Conservation (phyloP, 495 filamentous ascomycete species). For the Talaromyces thailandensis region DNA sequence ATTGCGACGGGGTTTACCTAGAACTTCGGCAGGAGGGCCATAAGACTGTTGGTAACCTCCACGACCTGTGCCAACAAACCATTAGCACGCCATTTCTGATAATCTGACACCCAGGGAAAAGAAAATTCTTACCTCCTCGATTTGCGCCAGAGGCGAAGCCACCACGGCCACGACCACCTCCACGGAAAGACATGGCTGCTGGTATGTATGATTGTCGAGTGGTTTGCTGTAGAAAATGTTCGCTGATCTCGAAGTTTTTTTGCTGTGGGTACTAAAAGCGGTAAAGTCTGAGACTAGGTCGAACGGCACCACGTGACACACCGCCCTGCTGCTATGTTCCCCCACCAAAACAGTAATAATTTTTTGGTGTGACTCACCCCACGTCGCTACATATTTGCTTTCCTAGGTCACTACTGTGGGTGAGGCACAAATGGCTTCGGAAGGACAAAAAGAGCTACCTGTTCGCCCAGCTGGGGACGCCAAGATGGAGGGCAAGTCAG, state of each 20-base stretch:
- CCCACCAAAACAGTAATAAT: conserved; percentile 10
- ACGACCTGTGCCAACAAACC: conserved; percentile 41
- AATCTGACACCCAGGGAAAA: conserved; percentile 4
- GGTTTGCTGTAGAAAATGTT: conserved; percentile 12
- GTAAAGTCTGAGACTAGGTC: conserved; percentile 24
- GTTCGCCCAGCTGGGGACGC: conserved; percentile 28
- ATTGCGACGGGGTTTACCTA: conserved; percentile 36
- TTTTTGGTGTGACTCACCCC: conserved; percentile 8
- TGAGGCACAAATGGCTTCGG: conserved; percentile 26
- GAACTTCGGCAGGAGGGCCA: conserved; percentile 57
- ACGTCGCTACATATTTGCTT: conserved; percentile 2
- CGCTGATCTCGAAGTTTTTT: conserved; percentile 37
- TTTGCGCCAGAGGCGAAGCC: conserved; percentile 38
- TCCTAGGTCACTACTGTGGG: conserved; percentile 11
- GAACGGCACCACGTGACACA: conserved; percentile 24
- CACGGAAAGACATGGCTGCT: conserved; percentile 45
- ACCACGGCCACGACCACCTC: conserved; percentile 32
- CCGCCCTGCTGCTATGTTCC: conserved; percentile 21
- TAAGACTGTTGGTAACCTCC: conserved; percentile 55
- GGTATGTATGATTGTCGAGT: conserved; percentile 10
- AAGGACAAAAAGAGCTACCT: conserved; percentile 32
- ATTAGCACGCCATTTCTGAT: conserved; percentile 13
- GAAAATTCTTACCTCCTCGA: conserved; percentile 30
- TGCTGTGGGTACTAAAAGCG: conserved; percentile 38
- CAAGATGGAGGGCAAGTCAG: conserved; percentile 13